phyloP scores from a whole-genome alignment of 2,329 filamentous ascomycete genomes.

The Mycosphaerelloides madeirae region DNA sequence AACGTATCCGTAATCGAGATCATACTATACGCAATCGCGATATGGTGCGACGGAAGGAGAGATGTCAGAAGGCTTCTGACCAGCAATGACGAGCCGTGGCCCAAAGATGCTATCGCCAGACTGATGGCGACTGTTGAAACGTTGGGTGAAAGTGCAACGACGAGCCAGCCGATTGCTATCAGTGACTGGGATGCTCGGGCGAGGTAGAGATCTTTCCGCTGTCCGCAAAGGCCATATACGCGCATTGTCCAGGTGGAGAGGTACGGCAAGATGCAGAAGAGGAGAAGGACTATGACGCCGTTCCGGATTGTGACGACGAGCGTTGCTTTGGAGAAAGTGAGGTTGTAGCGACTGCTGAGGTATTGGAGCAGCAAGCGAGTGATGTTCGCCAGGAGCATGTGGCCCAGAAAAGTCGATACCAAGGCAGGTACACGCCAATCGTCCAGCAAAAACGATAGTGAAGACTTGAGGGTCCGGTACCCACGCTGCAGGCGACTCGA shows the following conservation, averaged over 20 bases:
- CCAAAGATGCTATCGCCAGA: slow-evolving; percentile 45
- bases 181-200: slow-evolving; percentile 27
- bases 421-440: slow-evolving; percentile 32
- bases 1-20: slow-evolving; percentile 49
- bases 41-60: slow-evolving; percentile 50
- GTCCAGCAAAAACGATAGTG: slow-evolving; percentile 26
- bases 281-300: slow-evolving; percentile 26
- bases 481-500: slow-evolving; percentile 1
- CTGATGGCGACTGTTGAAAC: slow-evolving; percentile 29
- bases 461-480: slow-evolving; percentile 12
- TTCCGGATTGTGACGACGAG: slow-evolving; percentile 30
- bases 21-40: slow-evolving; percentile 52
- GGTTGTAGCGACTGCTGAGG: slow-evolving; percentile 48
- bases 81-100: slow-evolving; percentile 42
- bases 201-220: slow-evolving; percentile 31
- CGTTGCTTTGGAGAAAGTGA: slow-evolving; percentile 39
- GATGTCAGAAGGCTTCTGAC: slow-evolving; percentile 50
- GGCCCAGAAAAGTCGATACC: slow-evolving; percentile 26
- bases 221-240: slow-evolving; percentile 18
- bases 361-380: slow-evolving; percentile 48
- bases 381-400: slow-evolving; percentile 23
- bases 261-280: slow-evolving; percentile 31
- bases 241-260: slow-evolving; percentile 22
- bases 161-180: slow-evolving; percentile 25
- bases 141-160: slow-evolving; percentile 30